These are phyloP conservation scores for Stemphylium lycopersici DNA, from an alignment of 2,329 filamentous ascomycete species.

Conservation along the genomic window DNA sequence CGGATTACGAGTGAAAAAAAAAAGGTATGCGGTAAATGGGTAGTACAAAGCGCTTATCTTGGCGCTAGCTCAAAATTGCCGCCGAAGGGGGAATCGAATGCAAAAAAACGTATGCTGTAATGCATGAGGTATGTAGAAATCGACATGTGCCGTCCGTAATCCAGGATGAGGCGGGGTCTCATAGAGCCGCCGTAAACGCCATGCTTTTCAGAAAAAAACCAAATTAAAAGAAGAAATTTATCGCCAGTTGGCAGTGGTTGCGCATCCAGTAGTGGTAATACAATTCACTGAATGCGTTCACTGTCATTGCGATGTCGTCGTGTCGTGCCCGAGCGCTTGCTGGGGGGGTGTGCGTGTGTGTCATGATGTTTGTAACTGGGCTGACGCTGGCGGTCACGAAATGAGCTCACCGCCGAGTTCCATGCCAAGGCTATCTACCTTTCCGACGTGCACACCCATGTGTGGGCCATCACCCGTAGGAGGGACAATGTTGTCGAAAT, in stretches of 20 bases:
- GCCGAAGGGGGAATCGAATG: constrained; percentile 16
- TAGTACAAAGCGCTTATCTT: constrained; percentile 34
- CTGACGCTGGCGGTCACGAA: constrained; percentile 45
- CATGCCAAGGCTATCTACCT: constrained; percentile 65
- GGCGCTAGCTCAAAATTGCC: constrained; percentile 10
- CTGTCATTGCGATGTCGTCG: constrained; percentile 28
- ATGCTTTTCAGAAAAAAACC: constrained; percentile 26
- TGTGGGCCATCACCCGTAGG: constrained; percentile 57
- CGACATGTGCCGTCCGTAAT: constrained; percentile 6
- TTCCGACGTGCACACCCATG: constrained; percentile 43
- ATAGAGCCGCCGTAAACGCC: constrained; percentile 22
- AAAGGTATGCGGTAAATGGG: constrained; percentile 23
- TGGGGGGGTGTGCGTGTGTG: constrained; percentile 3
- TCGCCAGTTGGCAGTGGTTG: not conserved
- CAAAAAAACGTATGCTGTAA: constrained; percentile 11
- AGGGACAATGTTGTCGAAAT: constrained; percentile 77
- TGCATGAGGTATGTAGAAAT: constrained; percentile 10
- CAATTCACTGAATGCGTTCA: constrained; percentile 12
- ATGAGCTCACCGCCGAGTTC: constrained; percentile 70
- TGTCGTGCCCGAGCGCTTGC: constrained; percentile 26
- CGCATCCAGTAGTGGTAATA: constrained; percentile 8
- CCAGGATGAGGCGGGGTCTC: constrained; percentile 1
- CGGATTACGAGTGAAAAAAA: constrained; percentile 2
- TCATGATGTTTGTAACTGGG: constrained; percentile 19
- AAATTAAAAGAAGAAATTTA: constrained; percentile 15